phyloP scores from a whole-genome alignment of 2,329 filamentous ascomycete genomes.

The Alternaria sp. region DNA sequence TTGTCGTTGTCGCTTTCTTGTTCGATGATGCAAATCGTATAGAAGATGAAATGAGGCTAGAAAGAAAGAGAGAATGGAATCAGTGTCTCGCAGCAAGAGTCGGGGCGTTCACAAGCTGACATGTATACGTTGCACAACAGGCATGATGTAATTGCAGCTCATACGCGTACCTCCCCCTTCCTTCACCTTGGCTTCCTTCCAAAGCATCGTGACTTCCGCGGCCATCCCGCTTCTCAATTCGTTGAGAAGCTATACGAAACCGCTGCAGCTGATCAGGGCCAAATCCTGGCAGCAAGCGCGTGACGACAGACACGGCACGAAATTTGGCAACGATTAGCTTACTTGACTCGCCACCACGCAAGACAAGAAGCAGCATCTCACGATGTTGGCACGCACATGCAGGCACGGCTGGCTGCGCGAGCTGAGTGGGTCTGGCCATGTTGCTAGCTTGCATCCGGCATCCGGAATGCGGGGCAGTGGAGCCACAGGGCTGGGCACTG shows the following conservation, averaged over 20 bases:
- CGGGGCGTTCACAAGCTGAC: neutral
- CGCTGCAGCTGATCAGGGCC: neutral
- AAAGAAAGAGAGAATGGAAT: neutral
- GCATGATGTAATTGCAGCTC: slow-evolving; percentile 19
- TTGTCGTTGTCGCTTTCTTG: neutral
- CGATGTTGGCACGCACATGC: slow-evolving; percentile 8
- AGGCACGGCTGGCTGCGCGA: neutral
- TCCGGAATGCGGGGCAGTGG: slow-evolving; percentile 11
- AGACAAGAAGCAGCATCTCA: neutral
- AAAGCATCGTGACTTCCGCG: slow-evolving; percentile 18
- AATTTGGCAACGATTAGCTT: neutral
- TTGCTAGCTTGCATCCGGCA: neutral
- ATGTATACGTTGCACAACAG: slow-evolving; percentile 5
- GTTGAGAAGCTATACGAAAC: neutral
- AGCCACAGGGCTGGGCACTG: neutral
- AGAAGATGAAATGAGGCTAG: neutral
- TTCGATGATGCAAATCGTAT: neutral
- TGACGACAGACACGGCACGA: neutral
- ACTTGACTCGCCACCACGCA: neutral
- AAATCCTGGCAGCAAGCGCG: neutral
- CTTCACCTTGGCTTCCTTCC: slow-evolving; percentile 11
- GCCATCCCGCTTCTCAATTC: neutral
- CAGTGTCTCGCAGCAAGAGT: neutral
- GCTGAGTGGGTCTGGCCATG: neutral
- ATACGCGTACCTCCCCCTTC: slow-evolving; percentile 11